A percentile compares a stretch with the other conserved stretches of the same genome.
Conservation (phyloP, 257 asterid genomes). For the Jaltomata sinuosa region DNA sequence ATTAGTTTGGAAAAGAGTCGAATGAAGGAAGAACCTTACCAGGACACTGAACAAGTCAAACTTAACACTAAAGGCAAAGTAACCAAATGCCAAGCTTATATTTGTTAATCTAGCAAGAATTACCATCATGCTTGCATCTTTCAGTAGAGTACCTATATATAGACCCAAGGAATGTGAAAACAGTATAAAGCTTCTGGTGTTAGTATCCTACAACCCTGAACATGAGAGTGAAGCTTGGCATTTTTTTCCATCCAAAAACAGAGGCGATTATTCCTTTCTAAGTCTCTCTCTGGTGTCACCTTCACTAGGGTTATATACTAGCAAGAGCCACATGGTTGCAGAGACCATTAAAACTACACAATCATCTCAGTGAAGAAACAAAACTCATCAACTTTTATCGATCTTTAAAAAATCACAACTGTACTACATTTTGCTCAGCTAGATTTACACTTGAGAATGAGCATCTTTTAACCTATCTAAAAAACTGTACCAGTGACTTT, state of each 20-base stretch:
- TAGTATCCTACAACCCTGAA: background rate
- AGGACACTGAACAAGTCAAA: background rate
- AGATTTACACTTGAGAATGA: background rate
- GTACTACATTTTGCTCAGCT: background rate
- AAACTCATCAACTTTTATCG: background rate
- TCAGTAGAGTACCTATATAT: background rate
- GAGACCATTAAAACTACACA: background rate
- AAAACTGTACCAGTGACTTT: background rate
- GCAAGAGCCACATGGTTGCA: background rate
- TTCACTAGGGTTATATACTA: background rate
- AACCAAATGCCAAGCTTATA: background rate
- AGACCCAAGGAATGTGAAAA: background rate
- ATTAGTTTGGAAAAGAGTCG: background rate
- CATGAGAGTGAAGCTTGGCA: background rate
- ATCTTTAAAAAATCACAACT: background rate
- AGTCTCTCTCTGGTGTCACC: background rate
- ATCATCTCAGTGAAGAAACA: background rate
- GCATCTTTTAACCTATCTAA: background rate
- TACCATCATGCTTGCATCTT: background rate
- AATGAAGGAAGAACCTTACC: background rate
- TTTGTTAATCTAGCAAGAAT: background rate
- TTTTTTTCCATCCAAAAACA: background rate
- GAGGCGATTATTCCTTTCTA: background rate
- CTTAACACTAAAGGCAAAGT: background rate
- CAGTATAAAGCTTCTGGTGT: background rate